A percentile compares a stretch with the other conserved stretches of the same genome.
Evolutionary conservation across 2,329 filamentous ascomycete species (phyloP).

Genomic region (Claviceps digitariae): DNA sequence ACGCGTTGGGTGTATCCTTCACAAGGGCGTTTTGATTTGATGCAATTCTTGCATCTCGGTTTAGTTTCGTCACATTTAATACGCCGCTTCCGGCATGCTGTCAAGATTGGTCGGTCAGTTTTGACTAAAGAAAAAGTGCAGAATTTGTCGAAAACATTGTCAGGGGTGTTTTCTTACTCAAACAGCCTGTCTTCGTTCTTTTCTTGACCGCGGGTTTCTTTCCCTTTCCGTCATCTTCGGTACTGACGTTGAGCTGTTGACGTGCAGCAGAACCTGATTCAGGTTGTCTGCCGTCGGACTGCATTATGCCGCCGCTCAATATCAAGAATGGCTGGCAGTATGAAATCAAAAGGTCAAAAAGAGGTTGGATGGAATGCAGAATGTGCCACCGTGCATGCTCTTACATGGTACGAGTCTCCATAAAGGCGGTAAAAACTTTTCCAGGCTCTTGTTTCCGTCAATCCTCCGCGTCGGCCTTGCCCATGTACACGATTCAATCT

Average conservation of each 20-base stretch:
- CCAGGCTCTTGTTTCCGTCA: neutral
- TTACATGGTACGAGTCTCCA: conserved; percentile 8
- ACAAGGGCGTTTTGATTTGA: conserved; percentile 72
- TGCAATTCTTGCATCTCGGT: conserved; percentile 70
- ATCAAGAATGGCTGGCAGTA: neutral
- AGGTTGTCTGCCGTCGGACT: conserved; percentile 3
- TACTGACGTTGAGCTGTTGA: conserved; percentile 19
- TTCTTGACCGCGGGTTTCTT: conserved; percentile 43
- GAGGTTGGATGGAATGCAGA: neutral
- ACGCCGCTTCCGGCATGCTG: conserved; percentile 81
- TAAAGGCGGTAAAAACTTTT: neutral
- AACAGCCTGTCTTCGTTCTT: conserved; percentile 82
- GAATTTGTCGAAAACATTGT: neutral
- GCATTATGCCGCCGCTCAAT: conserved; percentile 4
- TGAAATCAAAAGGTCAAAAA: neutral
- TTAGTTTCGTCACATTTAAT: conserved; percentile 95
- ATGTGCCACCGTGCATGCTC: neutral
- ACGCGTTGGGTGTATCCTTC: conserved; percentile 75
- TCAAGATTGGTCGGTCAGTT: conserved; percentile 11
- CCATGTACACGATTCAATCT: neutral
- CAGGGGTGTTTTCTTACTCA: conserved; percentile 48
- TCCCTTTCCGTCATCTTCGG: conserved; percentile 27
- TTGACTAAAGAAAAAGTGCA: neutral
- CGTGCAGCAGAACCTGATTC: conserved; percentile 18
- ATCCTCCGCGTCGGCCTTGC: neutral